These are phyloP conservation scores for Citrus hindsii DNA, from an alignment of 345 rosid genomes.

Conservation along the genomic window DNA sequence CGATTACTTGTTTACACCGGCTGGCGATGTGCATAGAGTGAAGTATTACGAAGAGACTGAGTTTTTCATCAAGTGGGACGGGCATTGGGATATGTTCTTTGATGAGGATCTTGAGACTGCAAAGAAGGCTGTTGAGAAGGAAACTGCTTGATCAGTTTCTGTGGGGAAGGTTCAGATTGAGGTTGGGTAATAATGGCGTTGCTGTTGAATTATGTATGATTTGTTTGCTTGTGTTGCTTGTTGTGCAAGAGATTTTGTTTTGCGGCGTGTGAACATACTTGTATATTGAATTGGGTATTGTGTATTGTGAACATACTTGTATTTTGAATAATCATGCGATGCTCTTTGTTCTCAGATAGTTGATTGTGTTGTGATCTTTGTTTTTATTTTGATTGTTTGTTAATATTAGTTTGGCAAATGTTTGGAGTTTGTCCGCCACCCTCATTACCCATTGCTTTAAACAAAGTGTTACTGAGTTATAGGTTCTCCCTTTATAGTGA, in stretches of 20 bases:
- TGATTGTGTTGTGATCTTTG: too few species aligned
- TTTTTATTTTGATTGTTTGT: neutral
- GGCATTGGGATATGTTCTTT: slow-evolving; percentile 71
- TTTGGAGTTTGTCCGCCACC: neutral
- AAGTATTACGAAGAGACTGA: slow-evolving; percentile 84
- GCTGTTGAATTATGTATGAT: neutral
- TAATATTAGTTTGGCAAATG: too few species aligned
- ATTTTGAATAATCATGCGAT: neutral
- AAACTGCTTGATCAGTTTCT: neutral
- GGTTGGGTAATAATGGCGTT: neutral
- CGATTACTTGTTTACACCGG: slow-evolving; percentile 78
- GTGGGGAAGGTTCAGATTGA: neutral
- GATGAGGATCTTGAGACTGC: slow-evolving; percentile 81
- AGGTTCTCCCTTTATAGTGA: too few species aligned
- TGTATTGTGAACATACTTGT: neutral
- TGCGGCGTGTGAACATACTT: neutral
- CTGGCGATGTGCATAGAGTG: slow-evolving; percentile 81
- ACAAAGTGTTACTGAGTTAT: too few species aligned
- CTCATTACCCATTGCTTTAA: neutral
- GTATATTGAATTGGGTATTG: neutral
- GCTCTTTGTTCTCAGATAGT: neutral
- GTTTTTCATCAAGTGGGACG: slow-evolving; percentile 95
- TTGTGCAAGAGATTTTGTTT: neutral
- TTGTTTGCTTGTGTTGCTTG: neutral
- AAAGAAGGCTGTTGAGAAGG: slow-evolving; percentile 38